These are phyloP conservation scores for Linnemannia schmuckeri DNA, from an alignment of 192 early-diverging fungal genomes.

Conservation along the genomic window DNA sequence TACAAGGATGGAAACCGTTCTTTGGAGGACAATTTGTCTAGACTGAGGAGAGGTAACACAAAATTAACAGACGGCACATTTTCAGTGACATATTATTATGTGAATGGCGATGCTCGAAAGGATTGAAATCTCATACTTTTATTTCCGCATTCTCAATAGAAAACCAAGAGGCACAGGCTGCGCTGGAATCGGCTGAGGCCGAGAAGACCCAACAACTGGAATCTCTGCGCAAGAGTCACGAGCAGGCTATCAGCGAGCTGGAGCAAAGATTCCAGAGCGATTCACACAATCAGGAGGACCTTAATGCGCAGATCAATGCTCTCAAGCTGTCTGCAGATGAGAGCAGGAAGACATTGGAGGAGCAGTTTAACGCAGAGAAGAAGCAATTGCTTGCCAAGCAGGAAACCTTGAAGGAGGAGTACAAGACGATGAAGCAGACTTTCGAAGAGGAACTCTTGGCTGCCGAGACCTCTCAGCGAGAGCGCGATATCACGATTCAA, in stretches of 20 bases:
- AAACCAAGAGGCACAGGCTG: conserved; percentile 26
- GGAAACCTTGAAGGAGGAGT: conserved; percentile 21
- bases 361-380: conserved; percentile 52
- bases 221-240: conserved; percentile 17
- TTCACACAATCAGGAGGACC: neutral
- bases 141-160: neutral
- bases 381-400: conserved; percentile 1
- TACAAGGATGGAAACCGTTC: conserved; percentile 34
- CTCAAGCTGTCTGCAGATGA: conserved; percentile 1
- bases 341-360: conserved; percentile 27
- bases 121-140: conserved; percentile 10
- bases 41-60: conserved; percentile 12
- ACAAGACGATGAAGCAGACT: conserved; percentile 57
- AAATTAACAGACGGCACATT: neutral
- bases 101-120: neutral
- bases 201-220: conserved; percentile 7
- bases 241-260: conserved; percentile 16
- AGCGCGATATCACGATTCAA: conserved; percentile 25
- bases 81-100: neutral
- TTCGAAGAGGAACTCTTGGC: conserved; percentile 18
- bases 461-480: conserved; percentile 4
- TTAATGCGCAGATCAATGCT: neutral
- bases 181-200: conserved; percentile 7
- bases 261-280: conserved; percentile 38
- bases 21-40: conserved; percentile 18